Evolutionary conservation across 23 red algal species (phyloP).

Genomic region (Chondrus crispus): DNA sequence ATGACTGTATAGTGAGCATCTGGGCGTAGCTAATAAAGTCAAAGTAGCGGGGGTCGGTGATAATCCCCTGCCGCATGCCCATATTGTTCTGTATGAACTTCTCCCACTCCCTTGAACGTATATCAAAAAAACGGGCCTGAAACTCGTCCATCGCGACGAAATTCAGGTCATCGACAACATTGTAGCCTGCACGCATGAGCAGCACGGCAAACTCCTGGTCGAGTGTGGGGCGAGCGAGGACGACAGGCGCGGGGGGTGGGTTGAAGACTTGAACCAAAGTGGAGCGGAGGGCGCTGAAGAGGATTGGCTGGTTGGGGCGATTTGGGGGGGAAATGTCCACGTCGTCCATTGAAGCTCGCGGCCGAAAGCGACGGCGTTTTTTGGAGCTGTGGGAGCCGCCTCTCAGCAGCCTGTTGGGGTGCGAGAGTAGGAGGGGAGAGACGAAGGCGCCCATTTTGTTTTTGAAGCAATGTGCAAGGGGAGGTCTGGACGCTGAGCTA

Average conservation of each 20-base stretch:
- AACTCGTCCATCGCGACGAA: conserved; percentile 33
- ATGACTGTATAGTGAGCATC: neutral
- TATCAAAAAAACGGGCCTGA: conserved; percentile 1
- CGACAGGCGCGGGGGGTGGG: neutral
- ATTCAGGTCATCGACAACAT: conserved; percentile 25
- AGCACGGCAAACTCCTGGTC: neutral
- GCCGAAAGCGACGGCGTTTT: too few species aligned
- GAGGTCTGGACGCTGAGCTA: too few species aligned
- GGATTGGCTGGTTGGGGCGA: neutral
- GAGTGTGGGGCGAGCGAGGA: neutral
- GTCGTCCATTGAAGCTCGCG: too few species aligned
- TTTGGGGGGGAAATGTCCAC: neutral
- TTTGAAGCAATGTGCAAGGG: too few species aligned
- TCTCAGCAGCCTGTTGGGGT: too few species aligned
- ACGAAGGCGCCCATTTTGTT: too few species aligned
- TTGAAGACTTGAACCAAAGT: neutral
- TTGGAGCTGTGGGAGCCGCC: too few species aligned
- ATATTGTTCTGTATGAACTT: neutral
- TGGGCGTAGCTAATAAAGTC: conserved; percentile 26
- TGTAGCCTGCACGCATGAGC: conserved; percentile 27
- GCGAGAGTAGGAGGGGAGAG: too few species aligned
- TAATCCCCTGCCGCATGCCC: neutral
- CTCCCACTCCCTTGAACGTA: conserved; percentile 10
- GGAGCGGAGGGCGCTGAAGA: neutral
- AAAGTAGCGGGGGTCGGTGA: conserved; percentile 23